A percentile compares a stretch with the other conserved stretches of the same genome.
Evolutionary conservation across 2,329 filamentous ascomycete species (phyloP).

Genomic region (Colletotrichum sp.): DNA sequence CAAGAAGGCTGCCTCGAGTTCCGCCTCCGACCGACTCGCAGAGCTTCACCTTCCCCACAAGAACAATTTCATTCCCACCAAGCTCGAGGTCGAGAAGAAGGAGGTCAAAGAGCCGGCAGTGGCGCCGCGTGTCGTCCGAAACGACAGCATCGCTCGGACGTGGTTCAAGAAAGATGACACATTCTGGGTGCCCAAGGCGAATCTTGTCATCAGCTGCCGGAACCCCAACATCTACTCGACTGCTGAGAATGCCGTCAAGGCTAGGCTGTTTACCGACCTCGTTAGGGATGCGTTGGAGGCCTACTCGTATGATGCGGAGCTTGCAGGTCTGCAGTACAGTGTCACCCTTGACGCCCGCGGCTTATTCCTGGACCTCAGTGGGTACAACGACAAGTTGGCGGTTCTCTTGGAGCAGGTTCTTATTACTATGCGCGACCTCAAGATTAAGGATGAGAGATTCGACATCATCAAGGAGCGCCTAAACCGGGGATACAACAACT

Average conservation of each 20-base stretch:
- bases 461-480: constrained; percentile 89
- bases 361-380: constrained; percentile 78
- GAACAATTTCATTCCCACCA: constrained; percentile 95
- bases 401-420: constrained; percentile 91
- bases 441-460: constrained; percentile 87
- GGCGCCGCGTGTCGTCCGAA: constrained; percentile 81
- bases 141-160: constrained; percentile 79
- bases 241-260: constrained; percentile 78
- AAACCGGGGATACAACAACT: constrained; percentile 80
- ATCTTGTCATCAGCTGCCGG: constrained; percentile 79
- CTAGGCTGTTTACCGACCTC: constrained; percentile 81
- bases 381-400: constrained; percentile 95
- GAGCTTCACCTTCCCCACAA: constrained; percentile 87
- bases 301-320: constrained; percentile 94
- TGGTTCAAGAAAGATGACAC: constrained; percentile 99
- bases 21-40: constrained; percentile 63
- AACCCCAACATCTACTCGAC: constrained; percentile 82
- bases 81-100: constrained; percentile 94
- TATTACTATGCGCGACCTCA: constrained; percentile 80
- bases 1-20: constrained; percentile 64
- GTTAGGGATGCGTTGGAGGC: constrained; percentile 89
- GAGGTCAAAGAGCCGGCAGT: constrained; percentile 78
- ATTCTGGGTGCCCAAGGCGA: constrained; percentile 97
- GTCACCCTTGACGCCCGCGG: constrained; percentile 77
- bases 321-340: constrained; percentile 86